Evolutionary conservation across 129 eudicot genomes (phyloP).

Genomic region (Daucus carota): DH1_v3.0 NC_030385.2:26253501-26254000

Average conservation of each 20-base stretch:
- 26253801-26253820: slow-evolving; percentile 76
- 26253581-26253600: slow-evolving; percentile 30
- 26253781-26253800: slow-evolving; percentile 63
- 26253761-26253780: slow-evolving; percentile 58
- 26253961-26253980: not conserved
- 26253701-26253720: slow-evolving; percentile 10
- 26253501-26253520: slow-evolving; percentile 56
- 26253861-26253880: slow-evolving; percentile 41
- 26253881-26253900: slow-evolving; percentile 8
- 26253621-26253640: not conserved
- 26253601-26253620: not conserved
- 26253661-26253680: not conserved
- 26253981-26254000: slow-evolving; percentile 3
- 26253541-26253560: slow-evolving; percentile 71
- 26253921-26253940: not conserved
- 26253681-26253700: not conserved
- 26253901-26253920: not conserved
- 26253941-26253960: slow-evolving; percentile 11
- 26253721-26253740: slow-evolving; percentile 58
- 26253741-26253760: slow-evolving; percentile 55
- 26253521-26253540: slow-evolving; percentile 75
- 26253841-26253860: slow-evolving; percentile 48
- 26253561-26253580: slow-evolving; percentile 63
- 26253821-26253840: slow-evolving; percentile 84
- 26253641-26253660: not conserved